Conservation (phyloP, 2,329 filamentous ascomycete genomes). For the Thelonectria discophora region DNA sequence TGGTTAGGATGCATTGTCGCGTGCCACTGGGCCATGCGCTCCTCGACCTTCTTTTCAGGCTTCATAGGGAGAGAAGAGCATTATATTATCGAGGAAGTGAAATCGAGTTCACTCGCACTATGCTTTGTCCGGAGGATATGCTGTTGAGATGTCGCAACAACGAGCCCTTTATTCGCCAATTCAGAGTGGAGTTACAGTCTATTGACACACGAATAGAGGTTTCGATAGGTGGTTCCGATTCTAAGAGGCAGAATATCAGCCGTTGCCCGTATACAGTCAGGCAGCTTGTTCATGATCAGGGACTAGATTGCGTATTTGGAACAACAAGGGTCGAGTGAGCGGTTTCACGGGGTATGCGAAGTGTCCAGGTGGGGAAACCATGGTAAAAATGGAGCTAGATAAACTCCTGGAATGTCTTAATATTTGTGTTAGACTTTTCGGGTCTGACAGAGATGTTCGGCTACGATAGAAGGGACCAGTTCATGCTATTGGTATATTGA, state of each 20-base stretch:
- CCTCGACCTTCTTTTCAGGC: constrained; percentile 2
- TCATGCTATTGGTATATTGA: no score
- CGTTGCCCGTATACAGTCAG: not conserved
- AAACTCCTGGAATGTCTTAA: not conserved
- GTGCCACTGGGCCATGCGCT: constrained; percentile 3
- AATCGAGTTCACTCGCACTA: not conserved
- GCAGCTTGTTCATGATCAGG: not conserved
- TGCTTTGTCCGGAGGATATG: not conserved
- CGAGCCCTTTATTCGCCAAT: not conserved
- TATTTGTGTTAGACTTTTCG: no score
- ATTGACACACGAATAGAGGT: not conserved
- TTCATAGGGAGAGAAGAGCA: not conserved
- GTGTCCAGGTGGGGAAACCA: not conserved
- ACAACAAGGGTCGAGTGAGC: not conserved
- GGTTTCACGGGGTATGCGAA: not conserved
- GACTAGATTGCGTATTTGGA: not conserved
- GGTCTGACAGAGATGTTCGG: no score
- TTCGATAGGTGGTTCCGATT: not conserved
- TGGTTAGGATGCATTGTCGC: not conserved
- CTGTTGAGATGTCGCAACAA: not conserved
- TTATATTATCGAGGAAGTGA: not conserved
- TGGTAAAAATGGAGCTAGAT: not conserved
- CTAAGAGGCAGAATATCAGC: not conserved
- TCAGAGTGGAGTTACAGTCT: not conserved
- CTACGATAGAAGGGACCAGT: no score